Percentiles rank a stretch among this genome's conserved stretches.
Conservation (phyloP, 805 yeast species). For the Myxozyma geophila region DNA sequence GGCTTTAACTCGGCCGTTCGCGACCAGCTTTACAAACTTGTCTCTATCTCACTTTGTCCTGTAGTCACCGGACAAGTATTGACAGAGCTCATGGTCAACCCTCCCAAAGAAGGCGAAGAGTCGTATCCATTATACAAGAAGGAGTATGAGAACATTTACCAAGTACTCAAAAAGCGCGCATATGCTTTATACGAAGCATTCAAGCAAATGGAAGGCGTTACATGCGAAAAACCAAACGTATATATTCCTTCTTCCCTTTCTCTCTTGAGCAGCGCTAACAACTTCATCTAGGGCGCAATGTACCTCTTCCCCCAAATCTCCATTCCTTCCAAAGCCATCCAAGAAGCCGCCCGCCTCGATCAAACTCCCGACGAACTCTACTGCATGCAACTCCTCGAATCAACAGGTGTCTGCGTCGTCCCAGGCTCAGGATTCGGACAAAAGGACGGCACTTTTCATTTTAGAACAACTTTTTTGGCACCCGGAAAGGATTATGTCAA, state of each 20-base stretch:
- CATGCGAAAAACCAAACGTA: slow-evolving; percentile 72
- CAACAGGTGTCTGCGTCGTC: slow-evolving; percentile 94
- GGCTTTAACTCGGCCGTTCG: slow-evolving; percentile 78
- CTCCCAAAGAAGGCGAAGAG: slow-evolving; percentile 78
- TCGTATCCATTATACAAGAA: slow-evolving; percentile 67
- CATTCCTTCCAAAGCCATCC: slow-evolving; percentile 65
- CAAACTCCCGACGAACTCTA: slow-evolving; percentile 83
- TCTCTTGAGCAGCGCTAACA: not conserved
- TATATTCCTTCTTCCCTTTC: not conserved
- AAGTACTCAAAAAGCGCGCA: slow-evolving; percentile 68
- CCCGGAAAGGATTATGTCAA: slow-evolving; percentile 92
- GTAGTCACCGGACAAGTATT: slow-evolving; percentile 94
- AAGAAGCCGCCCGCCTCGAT: slow-evolving; percentile 60
- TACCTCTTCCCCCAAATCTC: slow-evolving; percentile 84
- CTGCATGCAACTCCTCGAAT: slow-evolving; percentile 79
- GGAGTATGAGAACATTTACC: slow-evolving; percentile 67
- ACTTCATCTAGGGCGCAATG: slow-evolving; percentile 75
- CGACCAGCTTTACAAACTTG: slow-evolving; percentile 77
- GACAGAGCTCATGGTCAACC: slow-evolving; percentile 90
- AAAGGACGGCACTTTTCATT: slow-evolving; percentile 82
- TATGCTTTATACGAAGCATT: slow-evolving; percentile 69
- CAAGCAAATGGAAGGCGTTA: slow-evolving; percentile 74
- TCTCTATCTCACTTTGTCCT: slow-evolving; percentile 90
- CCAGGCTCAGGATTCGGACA: slow-evolving; percentile 99
- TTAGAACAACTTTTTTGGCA: slow-evolving; percentile 95